Evolutionary conservation across 2,329 filamentous ascomycete genomes (phyloP).

Genomic region (Exophiala sp.): DNA sequence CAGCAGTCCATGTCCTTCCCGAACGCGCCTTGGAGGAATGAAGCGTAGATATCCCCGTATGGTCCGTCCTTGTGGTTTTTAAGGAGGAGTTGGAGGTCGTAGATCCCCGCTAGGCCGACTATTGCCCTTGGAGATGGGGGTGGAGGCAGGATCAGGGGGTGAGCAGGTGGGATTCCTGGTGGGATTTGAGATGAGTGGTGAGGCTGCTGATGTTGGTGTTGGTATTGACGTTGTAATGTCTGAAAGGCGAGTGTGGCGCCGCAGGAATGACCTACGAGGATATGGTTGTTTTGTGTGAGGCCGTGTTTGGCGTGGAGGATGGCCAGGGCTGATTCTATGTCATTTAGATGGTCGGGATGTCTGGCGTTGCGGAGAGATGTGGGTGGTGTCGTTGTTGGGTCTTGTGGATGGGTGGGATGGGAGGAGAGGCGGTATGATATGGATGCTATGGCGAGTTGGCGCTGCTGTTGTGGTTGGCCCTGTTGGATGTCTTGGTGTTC

Average conservation of each 20-base stretch:
- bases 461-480: no score
- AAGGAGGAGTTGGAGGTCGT: conserved; percentile 1
- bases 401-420: conserved; percentile 3
- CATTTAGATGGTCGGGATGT: conserved; percentile 6
- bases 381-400: not conserved
- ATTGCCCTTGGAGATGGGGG: not conserved
- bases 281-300: conserved; percentile 1
- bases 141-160: not conserved
- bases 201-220: no score
- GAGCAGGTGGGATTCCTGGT: no score
- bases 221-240: conserved; percentile 1
- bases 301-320: not conserved
- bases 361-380: not conserved
- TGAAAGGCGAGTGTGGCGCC: conserved; percentile 8
- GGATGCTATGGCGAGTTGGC: conserved; percentile 1
- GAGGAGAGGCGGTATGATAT: conserved; percentile 8
- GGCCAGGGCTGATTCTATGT: not conserved
- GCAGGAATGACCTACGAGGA: conserved; percentile 6
- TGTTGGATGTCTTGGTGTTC: no score
- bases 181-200: no score
- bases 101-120: conserved; percentile 5
- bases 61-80: conserved; percentile 3
- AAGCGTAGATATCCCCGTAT: conserved; percentile 4
- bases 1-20: not conserved
- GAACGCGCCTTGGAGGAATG: conserved; percentile 4